A percentile compares a stretch with the other conserved stretches of the same genome.
phyloP scores from a whole-genome alignment of 345 rosid genomes.

The Erodium maritimum region DNA sequence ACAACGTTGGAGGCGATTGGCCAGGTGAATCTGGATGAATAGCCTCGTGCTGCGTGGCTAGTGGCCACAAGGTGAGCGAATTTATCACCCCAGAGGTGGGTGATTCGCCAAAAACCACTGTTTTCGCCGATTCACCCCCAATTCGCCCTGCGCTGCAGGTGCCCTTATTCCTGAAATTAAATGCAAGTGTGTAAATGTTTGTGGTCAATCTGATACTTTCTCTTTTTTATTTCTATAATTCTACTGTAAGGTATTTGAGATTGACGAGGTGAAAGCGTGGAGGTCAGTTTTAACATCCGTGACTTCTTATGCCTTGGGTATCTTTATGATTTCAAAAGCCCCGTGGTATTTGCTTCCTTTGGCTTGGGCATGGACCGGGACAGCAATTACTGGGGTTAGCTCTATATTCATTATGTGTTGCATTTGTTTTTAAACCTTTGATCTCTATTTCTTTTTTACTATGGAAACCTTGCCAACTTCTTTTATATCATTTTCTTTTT shows the following conservation, averaged over 20 bases:
- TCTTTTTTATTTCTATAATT: conserved; percentile 2
- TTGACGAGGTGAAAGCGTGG: conserved; percentile 80
- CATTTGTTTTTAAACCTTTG: not conserved
- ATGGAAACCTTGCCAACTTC: conserved; percentile 6
- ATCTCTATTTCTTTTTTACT: not conserved
- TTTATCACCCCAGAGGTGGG: too few relatives aligned
- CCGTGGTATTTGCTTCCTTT: conserved; percentile 93
- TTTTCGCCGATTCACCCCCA: too few relatives aligned
- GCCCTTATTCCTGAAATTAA: not conserved
- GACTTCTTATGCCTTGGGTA: conserved; percentile 72
- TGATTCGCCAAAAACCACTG: too few relatives aligned
- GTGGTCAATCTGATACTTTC: not conserved
- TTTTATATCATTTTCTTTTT: conserved; percentile 8
- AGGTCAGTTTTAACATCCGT: conserved; percentile 65
- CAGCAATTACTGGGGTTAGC: conserved; percentile 81
- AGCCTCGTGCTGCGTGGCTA: too few relatives aligned
- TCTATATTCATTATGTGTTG: not conserved
- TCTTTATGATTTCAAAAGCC: conserved; percentile 69
- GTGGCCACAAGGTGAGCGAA: too few relatives aligned
- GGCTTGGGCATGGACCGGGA: conserved; percentile 98
- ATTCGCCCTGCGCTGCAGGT: too few relatives aligned
- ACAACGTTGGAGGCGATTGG: too few relatives aligned
- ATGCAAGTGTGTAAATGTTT: not conserved
- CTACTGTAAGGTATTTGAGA: conserved; percentile 60
- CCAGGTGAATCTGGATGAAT: too few relatives aligned